phyloP scores from a whole-genome alignment of 2,329 filamentous ascomycete species.

The Ophiognomonia clavigignenti-juglandacearum region DNA sequence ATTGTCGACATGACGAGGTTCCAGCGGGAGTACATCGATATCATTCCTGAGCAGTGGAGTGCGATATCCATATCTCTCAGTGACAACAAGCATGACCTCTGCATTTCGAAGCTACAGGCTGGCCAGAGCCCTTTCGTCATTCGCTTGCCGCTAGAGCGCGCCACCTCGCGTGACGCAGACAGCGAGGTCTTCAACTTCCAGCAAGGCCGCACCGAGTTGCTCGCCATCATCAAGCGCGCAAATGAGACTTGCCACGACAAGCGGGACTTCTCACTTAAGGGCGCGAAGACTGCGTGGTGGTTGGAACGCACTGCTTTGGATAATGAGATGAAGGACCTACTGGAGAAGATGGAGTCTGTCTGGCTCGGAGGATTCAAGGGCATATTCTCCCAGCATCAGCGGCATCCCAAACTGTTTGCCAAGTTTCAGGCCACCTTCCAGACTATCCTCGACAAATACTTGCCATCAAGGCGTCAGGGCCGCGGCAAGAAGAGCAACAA shows the following conservation, averaged over 20 bases:
- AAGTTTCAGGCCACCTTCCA: constrained; percentile 77
- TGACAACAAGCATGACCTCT: constrained; percentile 77
- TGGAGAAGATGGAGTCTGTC: constrained; percentile 82
- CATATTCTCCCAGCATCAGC: constrained; percentile 75
- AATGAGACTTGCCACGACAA: constrained; percentile 77
- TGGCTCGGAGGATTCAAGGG: constrained; percentile 96
- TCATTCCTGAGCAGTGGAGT: constrained; percentile 78
- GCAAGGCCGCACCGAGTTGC: constrained; percentile 72
- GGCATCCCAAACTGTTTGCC: constrained; percentile 59
- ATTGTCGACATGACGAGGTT: constrained; percentile 57
- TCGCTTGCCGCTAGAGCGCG: constrained; percentile 77
- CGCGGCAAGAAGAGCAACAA: constrained; percentile 47
- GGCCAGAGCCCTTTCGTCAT: constrained; percentile 78
- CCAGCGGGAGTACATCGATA: constrained; percentile 76
- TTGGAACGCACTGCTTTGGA: constrained; percentile 77
- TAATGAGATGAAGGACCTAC: constrained; percentile 66
- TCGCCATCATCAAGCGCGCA: constrained; percentile 74
- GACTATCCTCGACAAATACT: constrained; percentile 72
- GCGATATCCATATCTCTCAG: constrained; percentile 81
- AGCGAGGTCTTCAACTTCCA: constrained; percentile 77
- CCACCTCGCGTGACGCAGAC: constrained; percentile 74
- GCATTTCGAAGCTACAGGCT: constrained; percentile 78
- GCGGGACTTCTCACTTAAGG: constrained; percentile 67
- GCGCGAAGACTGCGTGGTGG: constrained; percentile 85
- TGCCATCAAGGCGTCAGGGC: constrained; percentile 73